Evolutionary conservation across 345 rosid species (phyloP).

Genomic region (Carallia brachiata): DNA sequence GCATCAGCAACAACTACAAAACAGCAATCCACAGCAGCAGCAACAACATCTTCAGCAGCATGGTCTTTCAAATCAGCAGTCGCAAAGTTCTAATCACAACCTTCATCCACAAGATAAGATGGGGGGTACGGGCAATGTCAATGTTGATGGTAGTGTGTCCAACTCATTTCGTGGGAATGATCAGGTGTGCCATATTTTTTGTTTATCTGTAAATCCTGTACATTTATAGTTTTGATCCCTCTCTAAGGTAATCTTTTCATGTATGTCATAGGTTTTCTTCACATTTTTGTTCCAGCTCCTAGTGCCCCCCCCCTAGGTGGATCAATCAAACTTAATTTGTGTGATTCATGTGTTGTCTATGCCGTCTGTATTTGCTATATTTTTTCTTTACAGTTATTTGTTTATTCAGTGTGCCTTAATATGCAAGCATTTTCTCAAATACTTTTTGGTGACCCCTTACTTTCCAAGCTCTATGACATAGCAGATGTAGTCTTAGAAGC

Average conservation of each 20-base stretch:
- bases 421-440: no score
- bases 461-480: background rate
- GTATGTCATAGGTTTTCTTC: no score
- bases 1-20: conserved; percentile 57
- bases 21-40: conserved; percentile 49
- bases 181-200: conserved; percentile 61
- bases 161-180: conserved; percentile 95
- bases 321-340: background rate
- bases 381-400: no score
- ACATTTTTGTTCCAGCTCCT: no score
- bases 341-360: background rate
- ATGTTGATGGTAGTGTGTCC: conserved; percentile 79
- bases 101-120: conserved; percentile 83
- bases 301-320: background rate
- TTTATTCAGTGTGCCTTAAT: no score
- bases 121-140: conserved; percentile 67
- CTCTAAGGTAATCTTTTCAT: no score
- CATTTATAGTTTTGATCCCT: no score
- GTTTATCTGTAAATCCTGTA: background rate
- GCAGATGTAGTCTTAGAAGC: background rate
- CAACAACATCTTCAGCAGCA: conserved; percentile 62
- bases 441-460: no score
- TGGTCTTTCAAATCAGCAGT: conserved; percentile 61
- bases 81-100: conserved; percentile 69
- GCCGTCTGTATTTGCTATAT: background rate